Base-by-base conservation (phyloP, 2,329 filamentous ascomycete species). In the Cercospora zeina region DNA sequence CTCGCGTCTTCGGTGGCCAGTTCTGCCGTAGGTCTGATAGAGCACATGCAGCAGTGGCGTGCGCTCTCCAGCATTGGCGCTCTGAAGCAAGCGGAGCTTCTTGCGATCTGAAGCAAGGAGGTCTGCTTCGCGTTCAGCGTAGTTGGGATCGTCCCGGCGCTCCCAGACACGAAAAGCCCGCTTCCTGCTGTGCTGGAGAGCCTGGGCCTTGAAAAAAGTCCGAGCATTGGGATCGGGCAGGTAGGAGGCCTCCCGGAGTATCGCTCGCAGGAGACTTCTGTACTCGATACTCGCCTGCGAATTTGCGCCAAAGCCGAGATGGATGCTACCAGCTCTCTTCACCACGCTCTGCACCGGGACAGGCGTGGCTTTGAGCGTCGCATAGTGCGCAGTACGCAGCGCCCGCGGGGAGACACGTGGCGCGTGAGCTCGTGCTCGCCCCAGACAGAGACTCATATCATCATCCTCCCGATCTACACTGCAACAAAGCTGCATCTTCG, bases 181-280 rank as follows among this genome's bases (percentile, higher is more conserved):
- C 7, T 39, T 64, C 16, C 79, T 78, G 73, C 83, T 87, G 64
- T 81, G 77, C 36, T 70, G 65, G 34, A 81, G 64, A 49, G 83
- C 74, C 71, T 85, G 77, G 56, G 77, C 69, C 62, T 76, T 77
- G 72, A 84, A 77, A 73, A 82, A 83, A 33, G 67, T 58, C 65
- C 81, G 79, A 39, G 84, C 82, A 62, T 78, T 73, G 1, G 81
- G 77, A 69, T 87, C 85, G 30, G 86, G 85, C 39, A 88, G 80
- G 68, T 87, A 87, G 59, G 81, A 80, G 65, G 79, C 80, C 75
- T 87, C 82, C 62, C 85, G 82, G 39, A 87, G 79, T 9, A 86
- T 77, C 24, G 80, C 77, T 54, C 85, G 83, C 65, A 85, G 77
- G 50, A 85, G 74, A 69, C 83, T 80, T 27, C 77, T 68, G 27